phyloP scores from a whole-genome alignment of 805 yeast genomes.

The Wickerhamiella sergipiensis region DNA sequence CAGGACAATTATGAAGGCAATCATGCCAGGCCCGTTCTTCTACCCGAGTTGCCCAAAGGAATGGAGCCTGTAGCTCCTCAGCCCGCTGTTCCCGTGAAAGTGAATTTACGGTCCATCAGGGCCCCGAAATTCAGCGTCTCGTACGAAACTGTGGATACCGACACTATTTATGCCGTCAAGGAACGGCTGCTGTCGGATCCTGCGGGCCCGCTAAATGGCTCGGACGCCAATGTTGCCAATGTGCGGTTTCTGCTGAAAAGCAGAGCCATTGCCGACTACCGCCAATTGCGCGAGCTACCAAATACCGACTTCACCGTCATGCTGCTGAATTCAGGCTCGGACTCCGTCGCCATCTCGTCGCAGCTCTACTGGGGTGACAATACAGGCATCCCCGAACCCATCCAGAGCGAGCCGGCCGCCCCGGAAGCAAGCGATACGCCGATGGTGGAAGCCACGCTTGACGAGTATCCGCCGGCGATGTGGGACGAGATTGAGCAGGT shows the following conservation, averaged over 20 bases:
- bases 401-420: background rate
- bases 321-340: constrained; percentile 5
- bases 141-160: constrained; percentile 13
- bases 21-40: constrained; percentile 2
- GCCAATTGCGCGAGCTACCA: constrained; percentile 13
- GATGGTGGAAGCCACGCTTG: constrained; percentile 1
- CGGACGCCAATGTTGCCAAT: constrained; percentile 4
- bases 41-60: constrained; percentile 3
- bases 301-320: constrained; percentile 14
- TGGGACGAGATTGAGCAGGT: constrained; percentile 14
- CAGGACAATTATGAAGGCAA: constrained; percentile 6
- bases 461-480: constrained; percentile 12
- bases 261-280: constrained; percentile 15
- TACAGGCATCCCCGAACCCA: background rate
- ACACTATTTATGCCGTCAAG: constrained; percentile 19
- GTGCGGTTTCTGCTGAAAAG: constrained; percentile 14
- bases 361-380: constrained; percentile 14
- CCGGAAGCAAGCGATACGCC: background rate
- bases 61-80: background rate
- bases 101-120: constrained; percentile 50
- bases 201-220: constrained; percentile 13
- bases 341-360: constrained; percentile 10
- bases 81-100: constrained; percentile 8
- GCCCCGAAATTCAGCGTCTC: constrained; percentile 49
- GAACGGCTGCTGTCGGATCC: constrained; percentile 22